Evolutionary conservation across 2,329 filamentous ascomycete genomes (phyloP).

Genomic region (Diaporthe longicolla): DNA sequence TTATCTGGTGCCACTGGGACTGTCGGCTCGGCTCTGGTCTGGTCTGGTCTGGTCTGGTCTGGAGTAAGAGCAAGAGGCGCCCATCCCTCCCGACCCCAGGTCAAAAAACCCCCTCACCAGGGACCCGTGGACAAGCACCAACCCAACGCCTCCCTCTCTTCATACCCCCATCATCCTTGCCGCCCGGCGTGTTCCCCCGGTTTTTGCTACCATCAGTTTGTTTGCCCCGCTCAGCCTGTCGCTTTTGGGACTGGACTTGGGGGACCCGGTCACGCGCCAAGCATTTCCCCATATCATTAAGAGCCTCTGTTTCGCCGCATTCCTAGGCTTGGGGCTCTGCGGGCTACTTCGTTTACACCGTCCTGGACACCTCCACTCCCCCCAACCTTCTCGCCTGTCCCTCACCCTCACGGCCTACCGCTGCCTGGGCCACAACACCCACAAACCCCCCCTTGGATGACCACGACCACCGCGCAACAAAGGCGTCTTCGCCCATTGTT

Average conservation of each 20-base stretch:
- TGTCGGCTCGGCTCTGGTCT: constrained; percentile 30
- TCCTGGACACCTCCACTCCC: constrained; percentile 41
- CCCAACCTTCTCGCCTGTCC: constrained; percentile 34
- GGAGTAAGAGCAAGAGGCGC: constrained; percentile 17
- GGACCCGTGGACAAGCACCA: constrained; percentile 29
- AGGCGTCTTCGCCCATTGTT: constrained; percentile 29
- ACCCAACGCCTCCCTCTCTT: constrained; percentile 27
- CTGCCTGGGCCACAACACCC: constrained; percentile 32
- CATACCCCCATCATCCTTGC: constrained; percentile 40
- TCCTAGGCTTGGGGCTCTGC: constrained; percentile 43
- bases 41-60: constrained; percentile 20
- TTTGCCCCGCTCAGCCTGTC: constrained; percentile 38
- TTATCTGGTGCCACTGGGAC: neutral
- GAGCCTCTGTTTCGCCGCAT: constrained; percentile 42
- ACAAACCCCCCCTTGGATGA: constrained; percentile 32
- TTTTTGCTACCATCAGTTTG: constrained; percentile 41
- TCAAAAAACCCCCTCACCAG: constrained; percentile 32
- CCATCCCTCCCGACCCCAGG: constrained; percentile 32
- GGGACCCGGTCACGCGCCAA: constrained; percentile 42
- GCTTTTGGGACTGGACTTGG: constrained; percentile 37
- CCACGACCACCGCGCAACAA: constrained; percentile 29
- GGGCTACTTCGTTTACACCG: constrained; percentile 39
- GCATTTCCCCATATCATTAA: constrained; percentile 43
- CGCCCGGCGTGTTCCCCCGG: constrained; percentile 37
- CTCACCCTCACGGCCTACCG: constrained; percentile 32